A percentile compares a stretch with the other conserved stretches of the same genome.
These are phyloP conservation scores for Ascochyta koolunga DNA, from an alignment of 2,329 filamentous ascomycete species.

Conservation along the genomic window DNA sequence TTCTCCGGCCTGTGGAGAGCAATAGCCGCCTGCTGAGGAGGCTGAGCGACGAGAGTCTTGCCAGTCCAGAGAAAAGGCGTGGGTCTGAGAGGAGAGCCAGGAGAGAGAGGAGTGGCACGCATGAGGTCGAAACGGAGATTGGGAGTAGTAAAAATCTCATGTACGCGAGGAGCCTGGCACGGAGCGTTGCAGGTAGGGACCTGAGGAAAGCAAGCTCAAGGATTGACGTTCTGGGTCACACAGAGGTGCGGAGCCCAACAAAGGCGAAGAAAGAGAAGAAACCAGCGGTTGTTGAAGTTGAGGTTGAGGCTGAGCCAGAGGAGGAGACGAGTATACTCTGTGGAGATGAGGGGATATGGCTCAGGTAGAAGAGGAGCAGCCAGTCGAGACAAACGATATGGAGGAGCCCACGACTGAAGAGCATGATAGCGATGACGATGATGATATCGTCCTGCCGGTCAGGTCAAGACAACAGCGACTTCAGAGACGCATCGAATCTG, in stretches of 20 bases:
- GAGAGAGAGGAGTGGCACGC: conserved; percentile 20
- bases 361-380: conserved; percentile 13
- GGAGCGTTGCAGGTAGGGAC: conserved; percentile 33
- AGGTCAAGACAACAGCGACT: conserved; percentile 24
- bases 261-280: conserved; percentile 8
- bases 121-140: conserved; percentile 24
- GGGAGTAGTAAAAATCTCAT: conserved; percentile 23
- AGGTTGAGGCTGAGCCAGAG: conserved; percentile 26
- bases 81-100: conserved; percentile 24
- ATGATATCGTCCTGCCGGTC: conserved; percentile 34
- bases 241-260: conserved; percentile 14
- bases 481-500: conserved; percentile 22
- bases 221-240: conserved; percentile 21
- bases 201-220: conserved; percentile 15
- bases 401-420: conserved; percentile 6
- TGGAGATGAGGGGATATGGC: conserved; percentile 31
- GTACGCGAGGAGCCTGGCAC: conserved; percentile 40
- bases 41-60: conserved; percentile 37
- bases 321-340: conserved; percentile 41
- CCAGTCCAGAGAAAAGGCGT: conserved; percentile 34
- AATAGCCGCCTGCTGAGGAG: conserved; percentile 39
- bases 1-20: conserved; percentile 40
- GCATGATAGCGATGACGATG: conserved; percentile 33
- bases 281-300: conserved; percentile 11
- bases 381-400: conserved; percentile 3